Evolutionary conservation across 345 rosid genomes (phyloP).

Genomic region (Litchi chinensis): DNA sequence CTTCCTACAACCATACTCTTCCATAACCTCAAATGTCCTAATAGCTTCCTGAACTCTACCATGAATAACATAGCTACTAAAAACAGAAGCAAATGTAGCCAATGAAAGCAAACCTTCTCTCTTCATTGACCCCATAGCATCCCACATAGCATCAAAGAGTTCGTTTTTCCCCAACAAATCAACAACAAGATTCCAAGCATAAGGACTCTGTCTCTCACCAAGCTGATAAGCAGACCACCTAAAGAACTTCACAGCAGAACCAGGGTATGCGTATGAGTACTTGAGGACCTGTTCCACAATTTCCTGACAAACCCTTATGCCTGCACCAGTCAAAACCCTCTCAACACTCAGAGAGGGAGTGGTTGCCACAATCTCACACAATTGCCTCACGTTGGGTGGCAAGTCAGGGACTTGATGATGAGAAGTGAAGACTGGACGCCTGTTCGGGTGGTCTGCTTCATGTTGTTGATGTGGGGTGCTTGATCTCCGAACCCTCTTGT

Average conservation of each 20-base stretch:
- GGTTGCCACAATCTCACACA: conserved; percentile 52
- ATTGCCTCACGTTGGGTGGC: conserved; percentile 35
- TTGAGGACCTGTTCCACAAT: conserved; percentile 62
- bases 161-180: conserved; percentile 61
- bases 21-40: conserved; percentile 56
- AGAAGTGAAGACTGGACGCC: conserved; percentile 39
- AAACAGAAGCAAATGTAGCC: conserved; percentile 67
- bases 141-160: conserved; percentile 74
- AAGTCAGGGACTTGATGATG: conserved; percentile 42
- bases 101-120: conserved; percentile 46
- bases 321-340: conserved; percentile 39
- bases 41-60: conserved; percentile 45
- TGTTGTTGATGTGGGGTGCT: neutral
- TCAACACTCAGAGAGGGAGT: conserved; percentile 51
- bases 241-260: conserved; percentile 61
- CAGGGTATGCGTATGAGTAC: conserved; percentile 56
- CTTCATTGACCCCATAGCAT: conserved; percentile 59
- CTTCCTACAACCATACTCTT: conserved; percentile 43
- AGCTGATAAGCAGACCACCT: conserved; percentile 63
- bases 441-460: neutral
- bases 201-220: conserved; percentile 51
- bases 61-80: conserved; percentile 53
- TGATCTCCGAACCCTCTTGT: neutral
- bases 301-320: conserved; percentile 38
- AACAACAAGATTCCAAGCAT: conserved; percentile 71